Conservation (phyloP, 2,329 filamentous ascomycete species). For the Microdochium trichocladiopsis region DNA sequence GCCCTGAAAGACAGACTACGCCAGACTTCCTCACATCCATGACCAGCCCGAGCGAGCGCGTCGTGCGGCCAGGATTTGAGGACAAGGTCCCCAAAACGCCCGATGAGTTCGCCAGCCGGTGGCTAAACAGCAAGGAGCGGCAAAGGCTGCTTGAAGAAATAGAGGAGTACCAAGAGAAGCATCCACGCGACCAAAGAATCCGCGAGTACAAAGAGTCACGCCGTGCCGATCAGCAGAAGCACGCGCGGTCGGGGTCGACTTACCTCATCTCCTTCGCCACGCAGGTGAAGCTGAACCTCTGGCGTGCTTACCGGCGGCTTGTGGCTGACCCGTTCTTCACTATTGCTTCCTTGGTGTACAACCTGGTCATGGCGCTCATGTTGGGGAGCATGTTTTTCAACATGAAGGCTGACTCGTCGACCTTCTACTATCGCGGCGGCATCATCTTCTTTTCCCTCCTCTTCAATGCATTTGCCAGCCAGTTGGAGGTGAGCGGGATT, state of each 20-base stretch:
- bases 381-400: slow-evolving; percentile 17
- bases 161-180: background rate
- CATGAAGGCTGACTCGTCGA: slow-evolving; percentile 28
- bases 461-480: slow-evolving; percentile 52
- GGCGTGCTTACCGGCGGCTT: slow-evolving; percentile 19
- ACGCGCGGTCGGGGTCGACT: background rate
- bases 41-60: slow-evolving; percentile 60
- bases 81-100: slow-evolving; percentile 35
- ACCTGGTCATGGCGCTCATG: slow-evolving; percentile 33
- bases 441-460: slow-evolving; percentile 40
- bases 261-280: slow-evolving; percentile 23
- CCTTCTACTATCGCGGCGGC: slow-evolving; percentile 20
- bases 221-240: slow-evolving; percentile 24
- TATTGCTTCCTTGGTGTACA: slow-evolving; percentile 40
- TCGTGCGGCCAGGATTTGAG: slow-evolving; percentile 38
- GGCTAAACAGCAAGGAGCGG: background rate
- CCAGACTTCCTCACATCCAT: slow-evolving; percentile 61
- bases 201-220: slow-evolving; percentile 19
- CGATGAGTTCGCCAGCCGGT: slow-evolving; percentile 29
- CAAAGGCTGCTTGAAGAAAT: background rate
- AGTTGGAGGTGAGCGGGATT: slow-evolving; percentile 51
- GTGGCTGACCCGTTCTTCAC: slow-evolving; percentile 14
- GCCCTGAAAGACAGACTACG: slow-evolving; percentile 50
- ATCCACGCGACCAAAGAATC: slow-evolving; percentile 5
- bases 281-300: slow-evolving; percentile 36